phyloP scores from a whole-genome alignment of 1,284 basidiomycete species.

The Ustilago tritici region DNA sequence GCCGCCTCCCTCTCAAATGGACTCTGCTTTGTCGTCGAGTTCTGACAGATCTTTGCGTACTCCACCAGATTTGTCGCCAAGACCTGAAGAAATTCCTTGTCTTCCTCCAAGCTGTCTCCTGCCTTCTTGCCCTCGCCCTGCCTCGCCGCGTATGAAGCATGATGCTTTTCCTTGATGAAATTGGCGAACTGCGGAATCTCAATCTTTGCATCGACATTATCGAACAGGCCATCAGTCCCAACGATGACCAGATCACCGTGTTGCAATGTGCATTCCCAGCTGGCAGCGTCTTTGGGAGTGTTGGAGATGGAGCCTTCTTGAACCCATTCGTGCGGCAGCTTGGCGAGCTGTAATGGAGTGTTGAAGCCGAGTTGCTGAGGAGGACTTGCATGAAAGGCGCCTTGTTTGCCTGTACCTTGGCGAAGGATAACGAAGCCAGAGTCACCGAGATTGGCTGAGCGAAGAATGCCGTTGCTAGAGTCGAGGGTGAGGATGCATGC shows the following conservation, averaged over 20 bases:
- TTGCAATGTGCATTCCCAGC: slow-evolving; percentile 52
- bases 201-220: slow-evolving; percentile 84
- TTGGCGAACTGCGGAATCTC: slow-evolving; percentile 62
- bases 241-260: slow-evolving; percentile 67
- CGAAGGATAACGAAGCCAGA: slow-evolving; percentile 82
- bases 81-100: slow-evolving; percentile 59
- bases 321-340: slow-evolving; percentile 54
- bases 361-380: slow-evolving; percentile 68
- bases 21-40: slow-evolving; percentile 77
- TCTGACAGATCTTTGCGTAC: slow-evolving; percentile 55
- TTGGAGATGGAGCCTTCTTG: slow-evolving; percentile 58
- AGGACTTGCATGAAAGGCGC: slow-evolving; percentile 57
- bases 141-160: slow-evolving; percentile 37
- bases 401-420: slow-evolving; percentile 55
- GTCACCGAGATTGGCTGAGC: slow-evolving; percentile 89
- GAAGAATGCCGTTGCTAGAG: slow-evolving; percentile 78
- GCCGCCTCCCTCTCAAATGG: slow-evolving; percentile 70
- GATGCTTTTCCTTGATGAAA: slow-evolving; percentile 66
- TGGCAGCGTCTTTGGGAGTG: slow-evolving; percentile 57
- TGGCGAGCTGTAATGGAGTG: slow-evolving; percentile 67
- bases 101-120: slow-evolving; percentile 54
- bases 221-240: slow-evolving; percentile 86
- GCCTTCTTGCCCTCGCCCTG: slow-evolving; percentile 18
- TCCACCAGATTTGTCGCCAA: slow-evolving; percentile 59
- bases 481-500: slow-evolving; percentile 84